A percentile compares a stretch with the other conserved stretches of the same genome.
Conservation (phyloP, 2,329 filamentous ascomycete genomes). For the Coniochaeta ligniaria region DNA sequence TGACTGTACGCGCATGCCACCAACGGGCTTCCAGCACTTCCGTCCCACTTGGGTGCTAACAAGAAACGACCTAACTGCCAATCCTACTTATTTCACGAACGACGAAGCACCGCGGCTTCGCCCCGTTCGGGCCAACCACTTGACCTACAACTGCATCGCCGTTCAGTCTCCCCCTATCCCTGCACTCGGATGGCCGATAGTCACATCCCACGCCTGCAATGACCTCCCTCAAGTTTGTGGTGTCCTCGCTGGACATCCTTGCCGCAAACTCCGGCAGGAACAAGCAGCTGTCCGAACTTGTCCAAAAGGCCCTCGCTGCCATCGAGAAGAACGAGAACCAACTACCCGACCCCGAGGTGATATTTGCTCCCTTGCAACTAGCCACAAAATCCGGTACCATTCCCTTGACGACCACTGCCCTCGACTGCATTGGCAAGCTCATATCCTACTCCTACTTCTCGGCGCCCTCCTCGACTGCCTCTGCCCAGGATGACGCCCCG, state of each 20-base stretch:
- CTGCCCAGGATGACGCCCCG: constrained; percentile 32
- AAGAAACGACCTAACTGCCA: neutral
- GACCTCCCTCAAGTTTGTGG: constrained; percentile 93
- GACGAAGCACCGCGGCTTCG: neutral
- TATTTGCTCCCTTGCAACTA: constrained; percentile 85
- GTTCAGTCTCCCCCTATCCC: neutral
- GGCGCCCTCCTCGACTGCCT: constrained; percentile 45
- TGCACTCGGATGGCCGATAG: constrained; percentile 33
- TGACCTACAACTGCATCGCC: neutral
- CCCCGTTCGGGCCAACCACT: neutral
- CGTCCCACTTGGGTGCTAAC: neutral
- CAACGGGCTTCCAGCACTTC: neutral
- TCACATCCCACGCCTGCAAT: constrained; percentile 51
- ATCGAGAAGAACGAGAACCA: constrained; percentile 79
- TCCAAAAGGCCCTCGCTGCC: constrained; percentile 73
- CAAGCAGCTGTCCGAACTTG: constrained; percentile 75
- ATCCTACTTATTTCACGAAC: neutral
- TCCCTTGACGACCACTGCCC: constrained; percentile 77
- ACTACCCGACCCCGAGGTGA: constrained; percentile 80
- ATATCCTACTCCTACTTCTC: constrained; percentile 99
- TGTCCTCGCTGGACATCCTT: constrained; percentile 88
- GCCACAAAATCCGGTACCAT: constrained; percentile 83
- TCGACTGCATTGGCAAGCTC: constrained; percentile 97
- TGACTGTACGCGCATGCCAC: neutral
- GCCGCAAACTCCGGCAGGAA: constrained; percentile 80